These are phyloP conservation scores for Glycine latifolia DNA, from an alignment of 306 rosid genomes.

Conservation along the genomic window DNA sequence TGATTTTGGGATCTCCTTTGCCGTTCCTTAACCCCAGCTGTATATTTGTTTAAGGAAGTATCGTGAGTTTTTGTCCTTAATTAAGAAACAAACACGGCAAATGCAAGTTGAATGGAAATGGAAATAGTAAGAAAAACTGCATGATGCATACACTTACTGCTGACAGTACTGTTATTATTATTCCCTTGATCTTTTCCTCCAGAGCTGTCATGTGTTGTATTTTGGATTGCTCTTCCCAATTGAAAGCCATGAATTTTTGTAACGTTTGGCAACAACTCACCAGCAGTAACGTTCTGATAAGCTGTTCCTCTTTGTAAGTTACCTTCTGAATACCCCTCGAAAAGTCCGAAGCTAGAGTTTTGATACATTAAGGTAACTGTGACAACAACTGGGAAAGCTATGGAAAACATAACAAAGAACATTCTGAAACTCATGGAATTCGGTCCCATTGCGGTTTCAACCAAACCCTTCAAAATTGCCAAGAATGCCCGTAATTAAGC, in stretches of 20 bases:
- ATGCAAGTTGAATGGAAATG: too few relatives aligned
- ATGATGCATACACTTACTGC: not conserved
- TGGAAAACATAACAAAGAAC: conserved; percentile 3
- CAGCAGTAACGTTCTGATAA: not conserved
- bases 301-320: not conserved
- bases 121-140: too few relatives aligned
- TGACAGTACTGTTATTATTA: not conserved
- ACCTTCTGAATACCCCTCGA: conserved; percentile 23
- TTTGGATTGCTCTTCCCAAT: conserved; percentile 12
- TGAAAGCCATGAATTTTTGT: conserved; percentile 6
- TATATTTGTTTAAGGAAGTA: not conserved
- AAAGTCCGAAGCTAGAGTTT: conserved; percentile 19
- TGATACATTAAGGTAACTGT: conserved; percentile 6
- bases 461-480: not conserved
- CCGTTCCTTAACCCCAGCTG: not conserved
- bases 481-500: too few relatives aligned
- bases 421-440: not conserved
- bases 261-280: not conserved
- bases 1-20: not conserved
- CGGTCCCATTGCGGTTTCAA: not conserved
- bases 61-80: not conserved
- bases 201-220: conserved; percentile 11
- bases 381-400: conserved; percentile 4
- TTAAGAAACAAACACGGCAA: not conserved
- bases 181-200: not conserved